Percentiles rank a stretch among this genome's conserved stretches.
Conservation (phyloP, 192 early-diverging fungal genomes). For the Rhizophagus clarus region DNA sequence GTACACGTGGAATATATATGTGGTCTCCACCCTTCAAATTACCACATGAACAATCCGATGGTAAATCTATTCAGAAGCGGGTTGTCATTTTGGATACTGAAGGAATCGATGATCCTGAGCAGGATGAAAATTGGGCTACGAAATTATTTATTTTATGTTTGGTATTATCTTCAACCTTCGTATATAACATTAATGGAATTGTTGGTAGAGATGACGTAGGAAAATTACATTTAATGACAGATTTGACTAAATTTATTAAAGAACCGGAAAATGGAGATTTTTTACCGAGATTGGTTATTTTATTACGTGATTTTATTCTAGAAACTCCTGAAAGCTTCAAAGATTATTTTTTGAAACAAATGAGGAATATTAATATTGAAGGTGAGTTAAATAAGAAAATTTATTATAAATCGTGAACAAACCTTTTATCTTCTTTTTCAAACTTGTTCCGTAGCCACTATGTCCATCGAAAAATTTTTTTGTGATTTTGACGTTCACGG, state of each 20-base stretch:
- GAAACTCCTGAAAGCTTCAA: neutral
- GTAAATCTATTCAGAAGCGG: neutral
- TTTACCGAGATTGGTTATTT: constrained; percentile 12
- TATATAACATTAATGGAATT: constrained; percentile 27
- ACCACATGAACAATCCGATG: neutral
- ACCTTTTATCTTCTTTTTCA: too few relatives aligned
- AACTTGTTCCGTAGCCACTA: too few relatives aligned
- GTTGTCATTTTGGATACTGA: constrained; percentile 15
- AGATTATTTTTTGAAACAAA: constrained; percentile 15
- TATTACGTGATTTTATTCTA: constrained; percentile 22
- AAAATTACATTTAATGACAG: constrained; percentile 26
- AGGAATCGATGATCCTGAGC: constrained; percentile 25
- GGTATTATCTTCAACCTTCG: constrained; percentile 9
- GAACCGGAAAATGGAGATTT: neutral
- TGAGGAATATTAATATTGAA: neutral
- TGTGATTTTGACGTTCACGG: too few relatives aligned
- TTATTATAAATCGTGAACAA: too few relatives aligned
- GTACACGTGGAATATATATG: constrained; percentile 25
- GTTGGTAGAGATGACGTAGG: constrained; percentile 9
- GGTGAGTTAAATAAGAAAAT: neutral
- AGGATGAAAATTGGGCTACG: constrained; percentile 8
- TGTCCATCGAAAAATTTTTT: too few relatives aligned
- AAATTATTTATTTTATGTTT: constrained; percentile 30
- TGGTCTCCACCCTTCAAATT: neutral
- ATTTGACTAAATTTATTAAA: constrained; percentile 21